These are phyloP conservation scores for Tetrapisispora arboricola DNA, from an alignment of 805 yeast genomes.

Conservation along the genomic window DNA sequence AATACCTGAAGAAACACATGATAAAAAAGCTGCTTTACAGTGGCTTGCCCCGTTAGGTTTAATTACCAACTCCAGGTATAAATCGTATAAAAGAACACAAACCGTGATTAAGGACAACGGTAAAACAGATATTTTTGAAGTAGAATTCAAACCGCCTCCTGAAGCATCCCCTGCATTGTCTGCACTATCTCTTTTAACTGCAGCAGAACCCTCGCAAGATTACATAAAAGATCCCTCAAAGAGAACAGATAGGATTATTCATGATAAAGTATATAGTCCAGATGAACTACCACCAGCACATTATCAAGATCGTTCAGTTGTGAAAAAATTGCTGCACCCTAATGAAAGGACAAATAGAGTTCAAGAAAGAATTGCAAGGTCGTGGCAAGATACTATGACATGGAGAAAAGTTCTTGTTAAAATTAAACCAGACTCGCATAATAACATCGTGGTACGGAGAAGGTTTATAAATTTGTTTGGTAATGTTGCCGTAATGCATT, in stretches of 20 bases:
- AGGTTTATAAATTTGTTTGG: constrained; percentile 81
- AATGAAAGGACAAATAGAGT: constrained; percentile 25
- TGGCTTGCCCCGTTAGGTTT: constrained; percentile 20
- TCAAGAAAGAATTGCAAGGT: constrained; percentile 70
- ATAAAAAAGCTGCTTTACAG: constrained; percentile 21
- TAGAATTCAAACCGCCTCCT: constrained; percentile 41
- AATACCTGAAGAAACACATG: constrained; percentile 21
- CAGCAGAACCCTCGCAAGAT: constrained; percentile 65
- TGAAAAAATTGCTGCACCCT: constrained; percentile 24
- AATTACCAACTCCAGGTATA: constrained; percentile 12
- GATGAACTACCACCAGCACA: constrained; percentile 53
- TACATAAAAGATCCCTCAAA: constrained; percentile 58
- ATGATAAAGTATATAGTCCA: constrained; percentile 66
- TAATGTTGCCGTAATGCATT: constrained; percentile 83
- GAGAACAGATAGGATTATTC: constrained; percentile 62
- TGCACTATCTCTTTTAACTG: constrained; percentile 64
- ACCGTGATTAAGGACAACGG: constrained; percentile 7
- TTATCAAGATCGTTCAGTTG: constrained; percentile 20
- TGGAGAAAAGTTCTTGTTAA: constrained; percentile 88
- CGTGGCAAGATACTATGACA: constrained; percentile 70
- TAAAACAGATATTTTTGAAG: constrained; percentile 4
- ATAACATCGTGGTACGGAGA: constrained; percentile 79
- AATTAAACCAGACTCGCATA: constrained; percentile 85
- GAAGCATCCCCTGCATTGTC: constrained; percentile 69
- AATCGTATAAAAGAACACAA: constrained; percentile 21